Conservation (phyloP, 352 stramenopile genomes). For the Phytophthora foliorum region DNA sequence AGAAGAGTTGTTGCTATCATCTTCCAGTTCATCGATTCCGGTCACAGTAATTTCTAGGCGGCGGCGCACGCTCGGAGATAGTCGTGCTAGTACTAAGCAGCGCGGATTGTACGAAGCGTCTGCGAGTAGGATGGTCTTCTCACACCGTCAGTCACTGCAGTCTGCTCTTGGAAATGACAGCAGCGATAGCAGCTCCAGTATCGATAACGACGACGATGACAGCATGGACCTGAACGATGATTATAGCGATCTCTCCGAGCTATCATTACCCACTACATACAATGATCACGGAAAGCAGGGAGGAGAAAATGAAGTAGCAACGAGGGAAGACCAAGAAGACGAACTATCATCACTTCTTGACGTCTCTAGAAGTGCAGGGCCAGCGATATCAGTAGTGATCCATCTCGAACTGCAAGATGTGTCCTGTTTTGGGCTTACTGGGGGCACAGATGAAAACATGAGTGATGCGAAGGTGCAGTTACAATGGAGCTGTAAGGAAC, state of each 20-base stretch:
- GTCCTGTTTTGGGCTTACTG: constrained; percentile 46
- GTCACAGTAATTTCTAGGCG: constrained; percentile 5
- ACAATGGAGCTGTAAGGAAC: constrained; percentile 61
- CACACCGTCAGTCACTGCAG: constrained; percentile 6
- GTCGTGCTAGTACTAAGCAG: constrained; percentile 12
- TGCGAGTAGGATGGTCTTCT: constrained; percentile 18
- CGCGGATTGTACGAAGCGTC: neutral
- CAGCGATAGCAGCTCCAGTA: constrained; percentile 38
- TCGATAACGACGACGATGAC: constrained; percentile 19
- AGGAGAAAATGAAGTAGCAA: constrained; percentile 8
- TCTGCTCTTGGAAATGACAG: constrained; percentile 17
- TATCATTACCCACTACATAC: constrained; percentile 20
- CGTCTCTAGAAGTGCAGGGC: constrained; percentile 12
- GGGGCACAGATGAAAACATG: neutral
- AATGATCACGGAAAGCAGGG: constrained; percentile 3
- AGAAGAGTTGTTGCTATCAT: constrained; percentile 19
- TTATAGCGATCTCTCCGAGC: constrained; percentile 37
- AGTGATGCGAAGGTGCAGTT: constrained; percentile 30
- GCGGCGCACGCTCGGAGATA: constrained; percentile 17
- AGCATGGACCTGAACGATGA: constrained; percentile 24
- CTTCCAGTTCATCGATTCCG: constrained; percentile 24
- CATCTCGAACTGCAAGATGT: constrained; percentile 56
- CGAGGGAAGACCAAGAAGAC: constrained; percentile 7
- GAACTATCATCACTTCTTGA: constrained; percentile 10
- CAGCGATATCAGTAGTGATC: constrained; percentile 51